phyloP scores from a whole-genome alignment of 176 grass and related monocot genomes.

The Carex pumila region DNA sequence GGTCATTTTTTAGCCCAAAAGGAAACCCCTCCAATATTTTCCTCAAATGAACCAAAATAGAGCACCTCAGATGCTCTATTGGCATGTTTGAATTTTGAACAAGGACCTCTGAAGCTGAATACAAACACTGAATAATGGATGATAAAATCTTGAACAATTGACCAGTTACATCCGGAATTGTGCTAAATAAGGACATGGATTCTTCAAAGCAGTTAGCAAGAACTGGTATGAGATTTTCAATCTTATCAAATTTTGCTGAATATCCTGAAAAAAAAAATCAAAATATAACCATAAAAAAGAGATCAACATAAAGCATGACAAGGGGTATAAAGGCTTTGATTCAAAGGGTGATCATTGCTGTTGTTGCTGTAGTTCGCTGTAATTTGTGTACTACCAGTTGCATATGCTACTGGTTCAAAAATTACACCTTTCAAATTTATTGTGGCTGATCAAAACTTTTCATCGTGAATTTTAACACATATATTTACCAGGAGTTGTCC shows the following conservation, averaged over 20 bases:
- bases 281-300: neutral
- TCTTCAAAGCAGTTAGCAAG: slow-evolving; percentile 50
- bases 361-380: neutral
- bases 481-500: neutral
- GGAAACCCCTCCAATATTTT: slow-evolving; percentile 42
- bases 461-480: neutral
- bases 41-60: slow-evolving; percentile 43
- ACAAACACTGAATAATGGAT: slow-evolving; percentile 47
- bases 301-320: neutral
- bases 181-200: slow-evolving; percentile 51
- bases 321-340: neutral
- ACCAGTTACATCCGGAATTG: slow-evolving; percentile 30
- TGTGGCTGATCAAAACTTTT: neutral
- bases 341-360: neutral
- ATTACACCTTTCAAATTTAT: neutral
- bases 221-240: slow-evolving; percentile 52
- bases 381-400: neutral
- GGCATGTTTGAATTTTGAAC: slow-evolving; percentile 41
- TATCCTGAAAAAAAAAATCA: slow-evolving; percentile 15
- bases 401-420: neutral
- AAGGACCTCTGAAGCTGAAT: slow-evolving; percentile 53
- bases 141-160: slow-evolving; percentile 55
- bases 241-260: slow-evolving; percentile 32
- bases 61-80: slow-evolving; percentile 27
- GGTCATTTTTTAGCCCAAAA: slow-evolving; percentile 18